Conservation (phyloP, 225 moss, liverwort and hornwort genomes). For the Polytrichum formosum region DNA sequence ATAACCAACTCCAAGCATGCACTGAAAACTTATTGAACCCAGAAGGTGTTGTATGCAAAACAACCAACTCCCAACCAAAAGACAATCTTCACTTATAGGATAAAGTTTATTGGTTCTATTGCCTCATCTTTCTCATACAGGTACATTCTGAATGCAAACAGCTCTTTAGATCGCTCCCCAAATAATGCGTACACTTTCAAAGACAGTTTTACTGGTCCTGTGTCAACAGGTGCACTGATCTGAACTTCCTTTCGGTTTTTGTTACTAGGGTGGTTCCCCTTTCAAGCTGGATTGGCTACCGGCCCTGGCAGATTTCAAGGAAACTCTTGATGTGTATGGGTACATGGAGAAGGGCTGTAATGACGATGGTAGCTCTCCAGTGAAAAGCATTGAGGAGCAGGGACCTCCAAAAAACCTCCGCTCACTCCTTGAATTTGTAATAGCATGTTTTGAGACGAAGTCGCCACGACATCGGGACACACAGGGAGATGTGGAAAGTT, state of each 20-base stretch:
- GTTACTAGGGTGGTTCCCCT: slow-evolving; percentile 24
- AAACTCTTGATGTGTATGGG: slow-evolving; percentile 42
- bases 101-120: no score
- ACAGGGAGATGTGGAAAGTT: slow-evolving; percentile 25
- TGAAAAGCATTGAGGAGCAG: background rate
- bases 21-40: no score
- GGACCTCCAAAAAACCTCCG: slow-evolving; percentile 37
- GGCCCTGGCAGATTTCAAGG: slow-evolving; percentile 31
- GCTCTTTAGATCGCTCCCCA: no score
- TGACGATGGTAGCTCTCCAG: slow-evolving; percentile 12
- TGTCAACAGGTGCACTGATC: no score
- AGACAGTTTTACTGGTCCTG: no score
- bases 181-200: no score
- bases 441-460: slow-evolving; percentile 25
- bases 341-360: slow-evolving; percentile 12
- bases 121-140: no score
- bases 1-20: no score
- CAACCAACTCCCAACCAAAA: no score
- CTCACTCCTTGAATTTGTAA: slow-evolving; percentile 39
- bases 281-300: slow-evolving; percentile 50
- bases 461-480: slow-evolving; percentile 29
- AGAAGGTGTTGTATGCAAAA: no score
- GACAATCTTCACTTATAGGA: no score
- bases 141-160: no score
- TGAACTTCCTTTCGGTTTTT: slow-evolving; percentile 4